A percentile compares a stretch with the other conserved stretches of the same genome.
These are phyloP conservation scores for bread wheat (Triticum aestivum) DNA, from an alignment of 176 grass and related monocot species.

Conservation along the genomic window DNA sequence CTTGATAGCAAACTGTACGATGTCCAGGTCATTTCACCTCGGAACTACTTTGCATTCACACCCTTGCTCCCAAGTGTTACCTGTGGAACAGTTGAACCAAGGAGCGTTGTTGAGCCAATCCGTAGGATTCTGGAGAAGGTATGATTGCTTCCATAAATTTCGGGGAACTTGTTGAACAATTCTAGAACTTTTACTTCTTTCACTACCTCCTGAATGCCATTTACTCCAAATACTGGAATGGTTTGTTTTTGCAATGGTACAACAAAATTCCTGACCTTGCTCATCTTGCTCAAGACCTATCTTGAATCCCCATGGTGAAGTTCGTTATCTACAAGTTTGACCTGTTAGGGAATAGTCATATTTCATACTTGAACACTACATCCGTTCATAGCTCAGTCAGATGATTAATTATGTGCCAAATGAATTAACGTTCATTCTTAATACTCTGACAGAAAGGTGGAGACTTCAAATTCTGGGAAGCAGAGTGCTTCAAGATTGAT, in stretches of 20 bases:
- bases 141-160: neutral
- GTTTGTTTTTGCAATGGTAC: neutral
- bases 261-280: neutral
- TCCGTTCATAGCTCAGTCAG: neutral
- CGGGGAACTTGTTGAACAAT: neutral
- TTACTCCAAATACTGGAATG: neutral
- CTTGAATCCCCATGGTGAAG: neutral
- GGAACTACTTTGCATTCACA: constrained; percentile 92
- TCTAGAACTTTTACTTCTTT: neutral
- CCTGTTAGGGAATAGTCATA: neutral
- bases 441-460: constrained; percentile 73
- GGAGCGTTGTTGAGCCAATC: constrained; percentile 89
- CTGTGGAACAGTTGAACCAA: constrained; percentile 88
- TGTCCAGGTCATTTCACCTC: constrained; percentile 92
- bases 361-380: neutral
- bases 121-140: constrained; percentile 87
- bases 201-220: neutral
- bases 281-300: neutral
- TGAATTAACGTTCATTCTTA: neutral
- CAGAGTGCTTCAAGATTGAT: constrained; percentile 94
- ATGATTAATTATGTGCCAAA: neutral
- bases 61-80: constrained; percentile 92
- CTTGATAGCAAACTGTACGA: constrained; percentile 71
- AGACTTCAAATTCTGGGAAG: constrained; percentile 88
- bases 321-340: neutral